Evolutionary conservation across 1,284 basidiomycete genomes (phyloP).

Genomic region (Fomitopsis betulina): DNA sequence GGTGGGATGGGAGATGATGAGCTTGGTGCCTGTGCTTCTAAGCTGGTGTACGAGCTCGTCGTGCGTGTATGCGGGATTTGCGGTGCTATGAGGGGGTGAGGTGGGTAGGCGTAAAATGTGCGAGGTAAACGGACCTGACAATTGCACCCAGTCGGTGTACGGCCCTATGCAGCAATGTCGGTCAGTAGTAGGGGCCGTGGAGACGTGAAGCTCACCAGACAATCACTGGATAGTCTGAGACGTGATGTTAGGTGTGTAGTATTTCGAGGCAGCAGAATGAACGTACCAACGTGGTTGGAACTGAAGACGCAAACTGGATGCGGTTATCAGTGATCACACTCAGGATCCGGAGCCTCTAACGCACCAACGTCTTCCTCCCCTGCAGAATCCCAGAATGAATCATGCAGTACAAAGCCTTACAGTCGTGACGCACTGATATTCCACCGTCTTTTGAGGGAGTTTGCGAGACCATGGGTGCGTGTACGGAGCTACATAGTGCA

Average conservation of each 20-base stretch:
- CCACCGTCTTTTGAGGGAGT: slow-evolving; percentile 52
- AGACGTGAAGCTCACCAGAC: slow-evolving; percentile 48
- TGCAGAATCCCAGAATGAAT: slow-evolving; percentile 10
- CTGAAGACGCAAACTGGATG: slow-evolving; percentile 57
- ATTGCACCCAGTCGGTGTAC: slow-evolving; percentile 68
- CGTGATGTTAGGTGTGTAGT: background rate
- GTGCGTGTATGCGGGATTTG: slow-evolving; percentile 66
- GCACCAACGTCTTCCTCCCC: slow-evolving; percentile 46
- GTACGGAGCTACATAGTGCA: slow-evolving; percentile 38
- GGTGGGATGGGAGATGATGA: slow-evolving; percentile 61
- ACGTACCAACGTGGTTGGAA: slow-evolving; percentile 56
- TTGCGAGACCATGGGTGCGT: slow-evolving; percentile 59
- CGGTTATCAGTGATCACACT: background rate
- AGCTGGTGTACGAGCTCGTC: slow-evolving; percentile 65
- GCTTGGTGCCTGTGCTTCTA: slow-evolving; percentile 46
- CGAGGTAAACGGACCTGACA: slow-evolving; percentile 37
- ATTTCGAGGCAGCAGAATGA: background rate
- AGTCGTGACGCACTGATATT: slow-evolving; percentile 29
- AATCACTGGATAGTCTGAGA: slow-evolving; percentile 63
- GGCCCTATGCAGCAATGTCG: slow-evolving; percentile 53
- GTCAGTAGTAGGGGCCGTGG: background rate
- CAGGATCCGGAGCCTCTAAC: slow-evolving; percentile 17
- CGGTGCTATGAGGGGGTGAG: slow-evolving; percentile 33
- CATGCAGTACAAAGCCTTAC: background rate
- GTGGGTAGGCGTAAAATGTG: slow-evolving; percentile 1